Base-by-base conservation (phyloP, 441 rosid species). In the Aleurites moluccanus region DNA sequence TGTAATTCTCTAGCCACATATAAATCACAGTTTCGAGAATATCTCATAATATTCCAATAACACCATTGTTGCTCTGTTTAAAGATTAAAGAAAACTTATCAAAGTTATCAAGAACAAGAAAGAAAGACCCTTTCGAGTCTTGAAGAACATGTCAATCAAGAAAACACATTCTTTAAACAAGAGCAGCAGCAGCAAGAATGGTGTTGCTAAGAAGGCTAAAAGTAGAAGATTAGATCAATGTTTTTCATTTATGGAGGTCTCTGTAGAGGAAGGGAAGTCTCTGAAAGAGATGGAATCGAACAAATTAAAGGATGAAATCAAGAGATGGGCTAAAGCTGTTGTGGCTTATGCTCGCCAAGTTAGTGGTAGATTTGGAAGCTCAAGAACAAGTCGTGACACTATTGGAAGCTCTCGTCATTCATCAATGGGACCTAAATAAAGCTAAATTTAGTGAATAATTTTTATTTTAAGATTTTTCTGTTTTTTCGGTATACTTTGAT, bases 311-410 rank as follows among this genome's bases (percentile, higher is more conserved):
- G 83, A 50, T 10, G 96, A 86, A 73, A 94, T 94, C 56, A 80
- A 57, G 62, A 90, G 87, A 75, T 94, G 99, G 99, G 91, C 97
- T 13, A 94, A 88, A 80, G 88, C 89, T 68, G 96, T 92, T 2
- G 99, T 78, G 10, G 81, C 80, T 6, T 90, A 92, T 53, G 97
- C 92, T 69, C 94, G 94, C 44, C 97, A 94, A 79, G 88, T 92
- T 64, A 92, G 97, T 52, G 85, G 87, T 28, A 63, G 69, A 27
- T 67, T 88, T 21, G 86, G 84, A 30, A 82, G 85, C 78, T 69
- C 88, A 1, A 81, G 81, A 70, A 73, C 67, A 56, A 76, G 69
- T 52, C 50, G 50, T 57, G 61, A 44, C 27, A 6, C 42, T 25
- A 44, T 28, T 21, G 77, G 57, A 50, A 75, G 69, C 42, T 60